phyloP scores from a whole-genome alignment of 768 basidiomycete species.

The Calocera cornea region DNA sequence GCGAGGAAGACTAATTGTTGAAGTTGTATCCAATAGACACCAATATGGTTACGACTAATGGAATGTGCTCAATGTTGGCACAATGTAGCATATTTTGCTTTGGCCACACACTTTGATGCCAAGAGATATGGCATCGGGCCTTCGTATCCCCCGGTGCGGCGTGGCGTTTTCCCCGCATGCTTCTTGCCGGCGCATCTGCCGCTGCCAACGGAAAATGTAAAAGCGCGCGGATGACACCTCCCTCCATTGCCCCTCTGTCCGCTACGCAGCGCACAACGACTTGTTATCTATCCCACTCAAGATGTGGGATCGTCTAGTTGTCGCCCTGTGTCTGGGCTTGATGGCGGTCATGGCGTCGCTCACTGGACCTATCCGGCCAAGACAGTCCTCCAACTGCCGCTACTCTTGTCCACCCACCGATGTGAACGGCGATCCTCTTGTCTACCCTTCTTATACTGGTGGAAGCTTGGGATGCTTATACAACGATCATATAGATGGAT shows the following conservation, averaged over 20 bases:
- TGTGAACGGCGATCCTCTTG: background rate
- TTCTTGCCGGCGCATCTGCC: too few species aligned
- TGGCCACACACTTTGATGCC: background rate
- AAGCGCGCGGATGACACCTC: too few species aligned
- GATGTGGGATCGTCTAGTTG: background rate
- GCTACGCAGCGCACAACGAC: too few species aligned
- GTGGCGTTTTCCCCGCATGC: background rate
- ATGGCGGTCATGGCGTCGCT: background rate
- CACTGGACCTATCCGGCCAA: background rate
- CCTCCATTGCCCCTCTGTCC: background rate
- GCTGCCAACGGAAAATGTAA: too few species aligned
- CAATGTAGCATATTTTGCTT: background rate
- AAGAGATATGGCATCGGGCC: background rate
- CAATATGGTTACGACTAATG: background rate
- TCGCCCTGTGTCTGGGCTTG: background rate
- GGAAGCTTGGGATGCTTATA: background rate
- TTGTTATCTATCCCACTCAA: too few species aligned
- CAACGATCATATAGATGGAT: background rate
- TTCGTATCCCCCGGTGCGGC: background rate
- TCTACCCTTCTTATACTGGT: background rate
- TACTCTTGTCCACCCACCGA: background rate
- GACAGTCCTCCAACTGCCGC: background rate
- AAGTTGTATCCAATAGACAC: background rate
- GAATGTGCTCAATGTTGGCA: background rate
- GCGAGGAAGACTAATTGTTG: conserved; percentile 23